Conservation (phyloP, 441 rosid species). For the Melastoma candidum region DNA sequence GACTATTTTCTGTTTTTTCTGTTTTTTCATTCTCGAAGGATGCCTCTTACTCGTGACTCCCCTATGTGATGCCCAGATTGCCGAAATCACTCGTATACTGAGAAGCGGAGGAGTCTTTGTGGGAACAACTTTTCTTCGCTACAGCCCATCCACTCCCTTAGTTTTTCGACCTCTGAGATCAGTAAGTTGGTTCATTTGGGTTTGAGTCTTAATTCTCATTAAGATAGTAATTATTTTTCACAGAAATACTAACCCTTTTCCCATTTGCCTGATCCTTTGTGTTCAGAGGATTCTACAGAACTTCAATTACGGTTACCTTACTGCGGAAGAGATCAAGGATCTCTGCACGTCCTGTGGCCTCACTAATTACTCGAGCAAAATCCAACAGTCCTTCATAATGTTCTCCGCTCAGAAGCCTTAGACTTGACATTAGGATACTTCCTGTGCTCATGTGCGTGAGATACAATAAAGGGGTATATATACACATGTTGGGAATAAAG, state of each 20-base stretch:
- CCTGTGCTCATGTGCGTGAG: constrained; percentile 9
- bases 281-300: constrained; percentile 41
- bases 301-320: constrained; percentile 36
- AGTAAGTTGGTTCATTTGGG: constrained; percentile 27
- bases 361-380: constrained; percentile 44
- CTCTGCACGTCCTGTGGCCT: constrained; percentile 78
- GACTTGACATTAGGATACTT: constrained; percentile 15
- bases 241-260: neutral
- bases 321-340: constrained; percentile 71
- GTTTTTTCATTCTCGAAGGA: neutral
- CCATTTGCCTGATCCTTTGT: constrained; percentile 4
- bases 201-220: too few species aligned
- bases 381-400: constrained; percentile 71
- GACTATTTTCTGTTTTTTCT: neutral
- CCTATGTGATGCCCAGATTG: constrained; percentile 33
- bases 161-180: constrained; percentile 36
- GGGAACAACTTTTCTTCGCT: constrained; percentile 78
- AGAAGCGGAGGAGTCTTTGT: constrained; percentile 87
- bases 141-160: constrained; percentile 46
- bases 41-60: neutral
- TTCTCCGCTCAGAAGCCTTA: constrained; percentile 81
- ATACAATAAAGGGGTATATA: neutral
- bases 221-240: neutral
- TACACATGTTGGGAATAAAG: too few species aligned
- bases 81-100: constrained; percentile 77